Conservation (phyloP, 2,329 filamentous ascomycete species). For the Aspergillus terreus region DNA sequence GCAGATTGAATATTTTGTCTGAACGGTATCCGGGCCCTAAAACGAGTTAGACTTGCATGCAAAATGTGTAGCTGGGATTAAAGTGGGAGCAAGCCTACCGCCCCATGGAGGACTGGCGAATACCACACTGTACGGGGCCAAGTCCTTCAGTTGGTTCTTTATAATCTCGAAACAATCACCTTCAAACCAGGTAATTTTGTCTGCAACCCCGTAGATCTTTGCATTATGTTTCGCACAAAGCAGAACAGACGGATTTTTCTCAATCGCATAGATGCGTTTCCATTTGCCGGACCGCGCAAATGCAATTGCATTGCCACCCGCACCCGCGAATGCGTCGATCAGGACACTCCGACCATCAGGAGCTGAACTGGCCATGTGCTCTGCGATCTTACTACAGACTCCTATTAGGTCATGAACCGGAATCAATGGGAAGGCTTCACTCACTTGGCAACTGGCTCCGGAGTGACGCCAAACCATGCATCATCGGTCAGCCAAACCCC, state of each 20-base stretch:
- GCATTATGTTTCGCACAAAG: slow-evolving; percentile 93
- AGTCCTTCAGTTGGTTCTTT: slow-evolving; percentile 44
- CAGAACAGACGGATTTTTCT: slow-evolving; percentile 74
- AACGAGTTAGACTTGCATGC: neutral
- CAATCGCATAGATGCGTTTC: slow-evolving; percentile 81
- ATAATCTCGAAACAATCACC: slow-evolving; percentile 82
- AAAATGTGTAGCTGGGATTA: neutral
- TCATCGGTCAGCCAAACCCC: slow-evolving; percentile 88
- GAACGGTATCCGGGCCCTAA: slow-evolving; percentile 60
- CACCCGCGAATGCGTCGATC: slow-evolving; percentile 86
- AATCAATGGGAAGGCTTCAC: slow-evolving; percentile 22
- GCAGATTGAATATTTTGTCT: slow-evolving; percentile 74
- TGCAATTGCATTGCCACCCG: slow-evolving; percentile 92
- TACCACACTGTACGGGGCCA: slow-evolving; percentile 55
- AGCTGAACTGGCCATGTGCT: slow-evolving; percentile 60
- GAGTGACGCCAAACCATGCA: slow-evolving; percentile 96
- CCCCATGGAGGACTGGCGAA: slow-evolving; percentile 74
- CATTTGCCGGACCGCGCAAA: slow-evolving; percentile 79
- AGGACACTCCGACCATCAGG: slow-evolving; percentile 60
- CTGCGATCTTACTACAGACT: slow-evolving; percentile 64
- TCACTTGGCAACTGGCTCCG: slow-evolving; percentile 83
- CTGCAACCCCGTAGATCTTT: slow-evolving; percentile 71
- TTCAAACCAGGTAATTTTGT: slow-evolving; percentile 78
- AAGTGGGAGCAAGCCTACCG: slow-evolving; percentile 44
- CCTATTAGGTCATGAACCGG: neutral